A percentile compares a stretch with the other conserved stretches of the same genome.
phyloP scores from a whole-genome alignment of 2,329 filamentous ascomycete species.

The Aspergillus unguis region DNA sequence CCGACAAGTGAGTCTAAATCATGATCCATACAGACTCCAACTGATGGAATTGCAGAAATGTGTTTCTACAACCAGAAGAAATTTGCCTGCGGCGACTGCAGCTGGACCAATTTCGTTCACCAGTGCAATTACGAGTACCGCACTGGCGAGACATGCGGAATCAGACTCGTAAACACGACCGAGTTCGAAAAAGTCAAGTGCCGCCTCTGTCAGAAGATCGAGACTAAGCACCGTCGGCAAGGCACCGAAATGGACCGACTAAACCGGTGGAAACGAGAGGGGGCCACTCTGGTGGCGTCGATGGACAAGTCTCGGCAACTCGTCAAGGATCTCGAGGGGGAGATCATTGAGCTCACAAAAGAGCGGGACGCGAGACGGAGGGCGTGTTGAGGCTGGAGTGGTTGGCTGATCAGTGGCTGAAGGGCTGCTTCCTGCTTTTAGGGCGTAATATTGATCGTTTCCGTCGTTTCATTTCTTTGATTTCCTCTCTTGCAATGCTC shows the following conservation, averaged over 20 bases:
- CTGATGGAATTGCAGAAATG: conserved; percentile 58
- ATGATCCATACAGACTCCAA: conserved; percentile 17
- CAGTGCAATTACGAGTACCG: conserved; percentile 95
- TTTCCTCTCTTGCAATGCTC: conserved; percentile 19
- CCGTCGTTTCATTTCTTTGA: conserved; percentile 22
- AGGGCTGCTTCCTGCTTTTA: background rate
- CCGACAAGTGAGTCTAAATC: conserved; percentile 33
- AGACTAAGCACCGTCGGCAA: conserved; percentile 75
- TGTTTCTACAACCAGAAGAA: conserved; percentile 93
- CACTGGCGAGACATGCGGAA: conserved; percentile 92
- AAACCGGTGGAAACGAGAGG: conserved; percentile 72
- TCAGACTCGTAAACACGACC: conserved; percentile 81
- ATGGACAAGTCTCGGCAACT: conserved; percentile 68
- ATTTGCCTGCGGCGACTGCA: conserved; percentile 85
- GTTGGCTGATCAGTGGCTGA: conserved; percentile 1
- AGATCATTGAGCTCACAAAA: conserved; percentile 63
- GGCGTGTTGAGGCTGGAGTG: conserved; percentile 19
- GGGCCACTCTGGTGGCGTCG: conserved; percentile 55
- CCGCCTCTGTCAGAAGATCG: conserved; percentile 83
- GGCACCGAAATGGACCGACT: conserved; percentile 72
- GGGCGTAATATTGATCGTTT: conserved; percentile 15
- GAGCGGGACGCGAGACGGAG: conserved; percentile 50
- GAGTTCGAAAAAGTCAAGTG: conserved; percentile 64
- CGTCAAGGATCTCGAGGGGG: conserved; percentile 66
- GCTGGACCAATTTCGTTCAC: conserved; percentile 88